Evolutionary conservation across 169 alveolate species (phyloP).

Genomic region (Eimeria tenella): DNA sequence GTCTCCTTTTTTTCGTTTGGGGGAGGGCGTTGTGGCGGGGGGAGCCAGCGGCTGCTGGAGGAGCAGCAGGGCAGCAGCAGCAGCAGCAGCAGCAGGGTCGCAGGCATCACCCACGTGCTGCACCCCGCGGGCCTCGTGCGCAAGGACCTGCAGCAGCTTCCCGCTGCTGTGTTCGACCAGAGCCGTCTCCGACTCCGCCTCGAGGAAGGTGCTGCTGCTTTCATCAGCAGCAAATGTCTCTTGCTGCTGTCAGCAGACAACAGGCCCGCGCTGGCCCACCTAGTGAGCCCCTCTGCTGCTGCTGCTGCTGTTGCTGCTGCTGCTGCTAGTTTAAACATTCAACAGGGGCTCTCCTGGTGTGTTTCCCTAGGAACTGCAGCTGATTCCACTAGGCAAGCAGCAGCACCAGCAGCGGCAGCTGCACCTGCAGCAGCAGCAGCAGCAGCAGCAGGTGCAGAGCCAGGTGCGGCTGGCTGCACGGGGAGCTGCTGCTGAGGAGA

Average conservation of each 20-base stretch:
- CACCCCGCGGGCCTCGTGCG: slow-evolving; percentile 59
- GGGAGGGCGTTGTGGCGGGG: slow-evolving; percentile 64
- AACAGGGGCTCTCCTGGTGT: too few relatives aligned
- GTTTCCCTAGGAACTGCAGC: too few relatives aligned
- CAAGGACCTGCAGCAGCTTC: slow-evolving; percentile 27
- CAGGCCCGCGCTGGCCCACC: slow-evolving; percentile 67
- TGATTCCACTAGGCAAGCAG: too few relatives aligned
- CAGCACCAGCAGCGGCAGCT: too few relatives aligned
- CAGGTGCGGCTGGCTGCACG: too few relatives aligned
- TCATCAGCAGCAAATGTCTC: slow-evolving; percentile 44
- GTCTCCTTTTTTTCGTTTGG: slow-evolving; percentile 9
- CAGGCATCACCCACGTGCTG: slow-evolving; percentile 59
- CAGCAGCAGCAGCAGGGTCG: slow-evolving; percentile 21
- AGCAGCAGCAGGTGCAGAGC: too few relatives aligned
- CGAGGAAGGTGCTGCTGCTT: background rate
- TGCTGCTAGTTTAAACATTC: background rate
- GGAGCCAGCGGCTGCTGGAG: slow-evolving; percentile 4
- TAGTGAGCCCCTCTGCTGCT: slow-evolving; percentile 49
- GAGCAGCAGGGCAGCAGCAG: slow-evolving; percentile 2
- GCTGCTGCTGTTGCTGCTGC: slow-evolving; percentile 49
- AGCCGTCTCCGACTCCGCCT: slow-evolving; percentile 44
- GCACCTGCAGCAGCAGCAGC: too few relatives aligned
- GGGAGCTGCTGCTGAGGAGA: too few relatives aligned
- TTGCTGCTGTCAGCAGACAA: slow-evolving; percentile 22
- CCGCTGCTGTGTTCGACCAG: slow-evolving; percentile 56